phyloP scores from a whole-genome alignment of 352 stramenopile genomes.

The Phytophthora ohioensis region DNA sequence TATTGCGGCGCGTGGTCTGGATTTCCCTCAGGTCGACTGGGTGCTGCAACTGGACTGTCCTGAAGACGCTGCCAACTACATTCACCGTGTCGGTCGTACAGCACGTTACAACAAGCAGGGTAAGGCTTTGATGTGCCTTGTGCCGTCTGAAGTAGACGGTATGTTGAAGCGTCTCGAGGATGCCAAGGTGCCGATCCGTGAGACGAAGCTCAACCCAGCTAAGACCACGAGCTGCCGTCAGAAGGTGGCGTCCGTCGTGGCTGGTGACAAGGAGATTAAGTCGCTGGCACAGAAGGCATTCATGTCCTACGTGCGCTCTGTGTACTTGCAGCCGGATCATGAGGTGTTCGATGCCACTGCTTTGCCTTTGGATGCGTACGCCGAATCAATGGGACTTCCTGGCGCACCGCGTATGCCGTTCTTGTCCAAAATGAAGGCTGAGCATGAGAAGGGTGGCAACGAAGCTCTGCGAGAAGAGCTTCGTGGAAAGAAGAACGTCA shows the following conservation, averaged over 20 bases:
- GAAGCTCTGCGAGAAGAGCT: slow-evolving; percentile 89
- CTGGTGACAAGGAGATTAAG: slow-evolving; percentile 95
- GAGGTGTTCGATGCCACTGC: slow-evolving; percentile 93
- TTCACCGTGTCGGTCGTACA: slow-evolving; percentile 97
- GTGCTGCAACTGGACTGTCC: slow-evolving; percentile 98
- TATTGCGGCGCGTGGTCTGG: slow-evolving; percentile 97
- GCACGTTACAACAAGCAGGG: slow-evolving; percentile 96
- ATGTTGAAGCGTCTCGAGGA: slow-evolving; percentile 91
- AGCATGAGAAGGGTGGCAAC: slow-evolving; percentile 59
- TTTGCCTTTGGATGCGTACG: slow-evolving; percentile 94
- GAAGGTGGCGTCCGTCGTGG: slow-evolving; percentile 93
- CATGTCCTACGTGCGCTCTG: slow-evolving; percentile 97
- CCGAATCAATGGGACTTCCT: slow-evolving; percentile 94
- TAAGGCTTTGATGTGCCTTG: slow-evolving; percentile 93
- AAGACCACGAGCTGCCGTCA: slow-evolving; percentile 95
- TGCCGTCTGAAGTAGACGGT: slow-evolving; percentile 91
- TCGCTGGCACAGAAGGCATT: slow-evolving; percentile 98
- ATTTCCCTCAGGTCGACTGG: slow-evolving; percentile 99
- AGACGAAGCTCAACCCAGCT: slow-evolving; percentile 96
- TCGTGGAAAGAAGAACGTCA: slow-evolving; percentile 96
- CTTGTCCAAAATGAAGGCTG: slow-evolving; percentile 81
- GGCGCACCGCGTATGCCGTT: slow-evolving; percentile 94
- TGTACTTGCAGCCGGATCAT: slow-evolving; percentile 96
- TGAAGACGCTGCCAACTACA: slow-evolving; percentile 98
- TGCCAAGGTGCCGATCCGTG: slow-evolving; percentile 96